A percentile compares a stretch with the other conserved stretches of the same genome.
Evolutionary conservation across 2,329 filamentous ascomycete species (phyloP).

Genomic region (Colletotrichum euphorbiae): DNA sequence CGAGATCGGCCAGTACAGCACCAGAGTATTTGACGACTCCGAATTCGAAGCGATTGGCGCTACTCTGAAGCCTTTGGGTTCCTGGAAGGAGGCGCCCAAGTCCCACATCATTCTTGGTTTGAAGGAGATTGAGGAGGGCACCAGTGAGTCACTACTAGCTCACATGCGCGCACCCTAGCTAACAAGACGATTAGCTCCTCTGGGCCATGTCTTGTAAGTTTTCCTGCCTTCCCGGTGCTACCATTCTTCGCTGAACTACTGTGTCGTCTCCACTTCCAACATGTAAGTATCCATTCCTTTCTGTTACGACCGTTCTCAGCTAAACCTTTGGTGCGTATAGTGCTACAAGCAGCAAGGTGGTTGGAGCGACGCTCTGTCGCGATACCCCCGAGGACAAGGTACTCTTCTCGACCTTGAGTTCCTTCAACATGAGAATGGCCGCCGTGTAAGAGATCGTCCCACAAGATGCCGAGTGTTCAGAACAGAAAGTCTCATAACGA

Average conservation of each 20-base stretch:
- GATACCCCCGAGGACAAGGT: conserved; percentile 82
- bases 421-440: conserved; percentile 75
- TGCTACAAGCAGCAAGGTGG: conserved; percentile 80
- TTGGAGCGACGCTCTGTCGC: conserved; percentile 82
- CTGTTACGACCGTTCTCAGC: too few species aligned
- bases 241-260: too few species aligned
- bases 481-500: too few species aligned
- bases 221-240: too few species aligned
- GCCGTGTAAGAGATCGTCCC: conserved; percentile 57
- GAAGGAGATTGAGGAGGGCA: conserved; percentile 81
- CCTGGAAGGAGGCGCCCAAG: conserved; percentile 74
- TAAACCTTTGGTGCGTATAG: too few species aligned
- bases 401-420: conserved; percentile 90
- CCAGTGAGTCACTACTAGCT: conserved; percentile 56
- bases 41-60: conserved; percentile 74
- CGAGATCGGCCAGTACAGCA: conserved; percentile 46
- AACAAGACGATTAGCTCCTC: conserved; percentile 58
- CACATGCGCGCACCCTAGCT: neutral
- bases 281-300: conserved; percentile 47
- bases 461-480: too few species aligned
- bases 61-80: conserved; percentile 72
- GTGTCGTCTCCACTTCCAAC: conserved; percentile 67
- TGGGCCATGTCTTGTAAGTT: conserved; percentile 75
- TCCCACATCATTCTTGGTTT: conserved; percentile 80
- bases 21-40: conserved; percentile 67